Conservation (phyloP, 108 stramenopile species). For the Discostella stelligeroides region DNA sequence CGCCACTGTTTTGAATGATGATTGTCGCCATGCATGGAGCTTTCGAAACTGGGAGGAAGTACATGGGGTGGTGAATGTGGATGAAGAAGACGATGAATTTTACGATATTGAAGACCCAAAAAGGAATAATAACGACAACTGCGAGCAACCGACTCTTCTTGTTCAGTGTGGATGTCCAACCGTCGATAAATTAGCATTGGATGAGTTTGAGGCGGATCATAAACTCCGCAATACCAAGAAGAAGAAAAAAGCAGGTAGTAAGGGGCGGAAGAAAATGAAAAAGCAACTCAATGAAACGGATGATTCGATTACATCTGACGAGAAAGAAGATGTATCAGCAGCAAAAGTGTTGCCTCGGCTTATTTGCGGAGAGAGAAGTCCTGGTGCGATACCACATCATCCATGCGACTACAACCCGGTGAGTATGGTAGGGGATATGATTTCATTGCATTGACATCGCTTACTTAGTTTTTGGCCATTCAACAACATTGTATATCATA, state of each 20-base stretch:
- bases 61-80: slow-evolving; percentile 14
- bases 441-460: background rate
- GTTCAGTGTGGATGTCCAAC: slow-evolving; percentile 37
- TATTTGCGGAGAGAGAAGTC: slow-evolving; percentile 23
- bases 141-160: background rate
- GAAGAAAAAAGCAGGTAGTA: slow-evolving; percentile 10
- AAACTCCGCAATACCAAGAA: slow-evolving; percentile 40
- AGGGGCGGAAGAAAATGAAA: slow-evolving; percentile 8
- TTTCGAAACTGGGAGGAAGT: background rate
- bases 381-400: background rate
- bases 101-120: background rate
- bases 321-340: background rate
- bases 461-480: background rate
- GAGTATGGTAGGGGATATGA: background rate
- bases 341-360: background rate
- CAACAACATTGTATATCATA: no score
- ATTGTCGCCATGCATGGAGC: background rate
- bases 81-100: slow-evolving; percentile 15
- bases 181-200: slow-evolving; percentile 33
- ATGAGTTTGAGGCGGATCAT: slow-evolving; percentile 17
- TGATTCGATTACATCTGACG: background rate
- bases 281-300: background rate
- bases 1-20: slow-evolving; percentile 18
- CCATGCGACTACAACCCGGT: slow-evolving; percentile 39
- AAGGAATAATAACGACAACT: background rate